A percentile compares a stretch with the other conserved stretches of the same genome.
Conservation (phyloP, 2,329 filamentous ascomycete species). For the Verticillium tricorpus region DNA sequence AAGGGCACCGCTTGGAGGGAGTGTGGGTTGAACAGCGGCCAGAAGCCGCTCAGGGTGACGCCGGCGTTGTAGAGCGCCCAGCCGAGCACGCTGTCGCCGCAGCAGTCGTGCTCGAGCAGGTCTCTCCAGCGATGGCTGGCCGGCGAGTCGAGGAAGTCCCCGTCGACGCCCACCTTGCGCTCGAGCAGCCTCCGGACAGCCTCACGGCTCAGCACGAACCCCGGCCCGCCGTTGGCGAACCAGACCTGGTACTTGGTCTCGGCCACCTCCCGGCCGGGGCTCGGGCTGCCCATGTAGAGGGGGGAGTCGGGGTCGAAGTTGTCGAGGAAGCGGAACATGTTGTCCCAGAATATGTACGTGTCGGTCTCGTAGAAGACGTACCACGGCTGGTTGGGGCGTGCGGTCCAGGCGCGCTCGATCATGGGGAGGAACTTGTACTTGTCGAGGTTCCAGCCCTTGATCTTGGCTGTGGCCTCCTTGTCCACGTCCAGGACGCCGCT, state of each 20-base stretch:
- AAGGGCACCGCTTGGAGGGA: constrained; percentile 44
- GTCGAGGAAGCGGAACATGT: constrained; percentile 42
- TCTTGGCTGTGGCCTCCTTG: constrained; percentile 23
- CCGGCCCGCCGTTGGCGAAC: constrained; percentile 46
- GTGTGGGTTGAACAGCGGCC: constrained; percentile 46
- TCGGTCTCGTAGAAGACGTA: constrained; percentile 55
- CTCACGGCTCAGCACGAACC: constrained; percentile 39
- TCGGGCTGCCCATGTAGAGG: constrained; percentile 45
- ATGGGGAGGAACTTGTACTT: constrained; percentile 55
- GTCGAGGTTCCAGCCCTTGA: constrained; percentile 47
- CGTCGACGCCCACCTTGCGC: constrained; percentile 22
- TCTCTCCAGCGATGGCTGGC: constrained; percentile 34
- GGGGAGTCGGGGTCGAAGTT: constrained; percentile 39
- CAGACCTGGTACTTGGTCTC: constrained; percentile 28
- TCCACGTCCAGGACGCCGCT: constrained; percentile 26
- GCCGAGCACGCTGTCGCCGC: constrained; percentile 47
- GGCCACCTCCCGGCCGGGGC: constrained; percentile 29
- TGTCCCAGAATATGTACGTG: constrained; percentile 39
- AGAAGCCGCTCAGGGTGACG: constrained; percentile 40
- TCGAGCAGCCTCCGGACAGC: constrained; percentile 36
- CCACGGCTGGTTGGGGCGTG: constrained; percentile 44
- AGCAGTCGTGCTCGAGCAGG: constrained; percentile 41
- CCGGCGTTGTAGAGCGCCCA: constrained; percentile 39
- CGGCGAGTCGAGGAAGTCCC: constrained; percentile 34
- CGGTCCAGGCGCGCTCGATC: constrained; percentile 43